Conservation (phyloP, 2,329 filamentous ascomycete species). For the Diaporthe nobilis region DNA sequence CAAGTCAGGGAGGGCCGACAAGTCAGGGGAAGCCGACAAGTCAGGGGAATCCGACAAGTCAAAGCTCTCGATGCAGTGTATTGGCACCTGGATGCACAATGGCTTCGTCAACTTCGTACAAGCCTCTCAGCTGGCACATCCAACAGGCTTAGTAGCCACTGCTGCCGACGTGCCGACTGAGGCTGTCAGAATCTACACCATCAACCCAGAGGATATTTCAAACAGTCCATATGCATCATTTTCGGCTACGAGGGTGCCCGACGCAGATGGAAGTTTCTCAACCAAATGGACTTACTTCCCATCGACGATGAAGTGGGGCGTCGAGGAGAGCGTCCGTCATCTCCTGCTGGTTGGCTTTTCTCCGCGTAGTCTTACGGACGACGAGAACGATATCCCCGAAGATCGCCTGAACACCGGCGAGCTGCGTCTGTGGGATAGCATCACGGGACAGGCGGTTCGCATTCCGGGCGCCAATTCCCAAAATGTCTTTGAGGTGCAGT, state of each 20-base stretch:
- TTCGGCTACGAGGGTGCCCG: slow-evolving; percentile 56
- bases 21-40: slow-evolving; percentile 57
- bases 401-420: slow-evolving; percentile 71
- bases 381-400: slow-evolving; percentile 71
- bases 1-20: slow-evolving; percentile 57
- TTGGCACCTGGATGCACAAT: slow-evolving; percentile 68
- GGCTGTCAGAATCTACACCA: slow-evolving; percentile 70
- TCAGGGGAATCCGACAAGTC: slow-evolving; percentile 59
- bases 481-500: slow-evolving; percentile 76
- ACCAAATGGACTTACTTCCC: slow-evolving; percentile 75
- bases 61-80: slow-evolving; percentile 58
- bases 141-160: slow-evolving; percentile 67
- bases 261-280: slow-evolving; percentile 50
- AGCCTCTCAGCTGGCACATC: slow-evolving; percentile 60
- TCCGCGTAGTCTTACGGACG: slow-evolving; percentile 65
- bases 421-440: slow-evolving; percentile 71
- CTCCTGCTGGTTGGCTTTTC: slow-evolving; percentile 75
- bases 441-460: slow-evolving; percentile 57
- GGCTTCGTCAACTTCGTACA: slow-evolving; percentile 75
- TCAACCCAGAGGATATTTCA: slow-evolving; percentile 55
- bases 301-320: slow-evolving; percentile 74
- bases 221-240: slow-evolving; percentile 55
- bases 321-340: slow-evolving; percentile 59
- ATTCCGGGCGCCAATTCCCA: slow-evolving; percentile 66
- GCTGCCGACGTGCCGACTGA: slow-evolving; percentile 68